These are phyloP conservation scores for Vanrija sp. DNA, from an alignment of 1,284 basidiomycete genomes.

Conservation along the genomic window DNA sequence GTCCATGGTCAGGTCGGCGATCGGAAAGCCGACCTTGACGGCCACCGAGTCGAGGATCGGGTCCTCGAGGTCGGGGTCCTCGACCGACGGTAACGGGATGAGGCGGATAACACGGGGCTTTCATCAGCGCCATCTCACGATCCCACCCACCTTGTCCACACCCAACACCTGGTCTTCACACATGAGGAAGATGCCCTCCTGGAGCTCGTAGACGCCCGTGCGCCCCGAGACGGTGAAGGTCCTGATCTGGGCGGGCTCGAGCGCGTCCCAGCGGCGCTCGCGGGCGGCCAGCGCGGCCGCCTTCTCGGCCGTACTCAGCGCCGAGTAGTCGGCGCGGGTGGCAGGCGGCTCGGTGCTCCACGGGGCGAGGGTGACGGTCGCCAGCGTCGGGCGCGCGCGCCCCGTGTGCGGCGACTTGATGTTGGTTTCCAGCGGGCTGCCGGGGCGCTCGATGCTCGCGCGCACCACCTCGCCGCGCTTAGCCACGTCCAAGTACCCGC, in stretches of 20 bases:
- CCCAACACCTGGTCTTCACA: conserved; percentile 31
- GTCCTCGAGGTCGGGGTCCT: conserved; percentile 33
- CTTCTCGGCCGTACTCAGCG: conserved; percentile 27
- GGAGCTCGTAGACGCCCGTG: conserved; percentile 46
- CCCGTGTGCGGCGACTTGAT: conserved; percentile 23
- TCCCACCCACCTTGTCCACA: no score
- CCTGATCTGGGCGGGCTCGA: conserved; percentile 20
- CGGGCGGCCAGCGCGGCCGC: conserved; percentile 17
- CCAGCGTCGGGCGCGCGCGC: conserved; percentile 8
- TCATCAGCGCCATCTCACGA: no score
- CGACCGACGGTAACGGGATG: conserved; percentile 38
- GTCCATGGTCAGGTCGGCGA: conserved; percentile 49
- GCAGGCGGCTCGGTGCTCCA: conserved; percentile 15
- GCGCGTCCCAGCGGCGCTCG: conserved; percentile 34
- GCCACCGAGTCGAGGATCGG: conserved; percentile 24
- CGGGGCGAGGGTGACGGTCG: conserved; percentile 17
- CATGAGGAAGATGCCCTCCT: conserved; percentile 47
- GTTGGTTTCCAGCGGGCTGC: background rate
- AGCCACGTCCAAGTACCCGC: conserved; percentile 6
- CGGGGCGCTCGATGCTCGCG: background rate
- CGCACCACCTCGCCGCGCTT: conserved; percentile 2
- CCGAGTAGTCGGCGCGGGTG: conserved; percentile 5
- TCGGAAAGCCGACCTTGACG: conserved; percentile 25
- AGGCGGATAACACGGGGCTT: conserved; percentile 39
- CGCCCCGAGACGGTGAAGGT: conserved; percentile 29